Conservation (phyloP, 2,329 filamentous ascomycete genomes). For the Exophiala sp. region DNA sequence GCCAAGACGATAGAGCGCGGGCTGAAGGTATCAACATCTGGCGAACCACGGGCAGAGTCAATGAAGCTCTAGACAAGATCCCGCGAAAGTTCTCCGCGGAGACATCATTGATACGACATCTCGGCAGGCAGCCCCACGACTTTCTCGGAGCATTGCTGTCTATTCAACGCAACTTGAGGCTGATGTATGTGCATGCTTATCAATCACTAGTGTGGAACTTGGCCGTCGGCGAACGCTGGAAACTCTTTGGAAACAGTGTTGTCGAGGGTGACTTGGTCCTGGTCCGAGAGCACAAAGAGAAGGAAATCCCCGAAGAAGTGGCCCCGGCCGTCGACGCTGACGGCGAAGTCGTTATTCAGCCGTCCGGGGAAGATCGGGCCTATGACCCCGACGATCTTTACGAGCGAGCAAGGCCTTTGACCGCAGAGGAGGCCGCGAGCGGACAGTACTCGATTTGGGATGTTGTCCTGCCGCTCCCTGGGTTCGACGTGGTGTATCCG, state of each 20-base stretch:
- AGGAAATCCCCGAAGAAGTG: slow-evolving; percentile 32
- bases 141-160: slow-evolving; percentile 72
- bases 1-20: slow-evolving; percentile 66
- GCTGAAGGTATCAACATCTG: slow-evolving; percentile 74
- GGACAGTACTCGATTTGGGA: slow-evolving; percentile 79
- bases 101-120: slow-evolving; percentile 67
- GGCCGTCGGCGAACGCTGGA: slow-evolving; percentile 74
- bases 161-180: slow-evolving; percentile 73
- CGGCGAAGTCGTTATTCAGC: slow-evolving; percentile 61
- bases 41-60: slow-evolving; percentile 53
- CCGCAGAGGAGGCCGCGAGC: slow-evolving; percentile 67
- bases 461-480: slow-evolving; percentile 84
- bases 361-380: slow-evolving; percentile 52
- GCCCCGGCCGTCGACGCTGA: slow-evolving; percentile 50
- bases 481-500: slow-evolving; percentile 84
- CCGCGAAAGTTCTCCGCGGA: slow-evolving; percentile 81
- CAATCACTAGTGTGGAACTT: slow-evolving; percentile 94
- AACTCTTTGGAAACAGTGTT: slow-evolving; percentile 64
- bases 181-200: slow-evolving; percentile 97
- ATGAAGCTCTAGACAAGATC: slow-evolving; percentile 60
- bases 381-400: slow-evolving; percentile 52
- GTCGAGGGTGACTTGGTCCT: slow-evolving; percentile 82
- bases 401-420: slow-evolving; percentile 66
- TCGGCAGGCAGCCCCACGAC: slow-evolving; percentile 57
- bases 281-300: slow-evolving; percentile 52